These are phyloP conservation scores for Kentomonas sorsogonicus DNA, from an alignment of 208 protist genomes.

Conservation along the genomic window DNA sequence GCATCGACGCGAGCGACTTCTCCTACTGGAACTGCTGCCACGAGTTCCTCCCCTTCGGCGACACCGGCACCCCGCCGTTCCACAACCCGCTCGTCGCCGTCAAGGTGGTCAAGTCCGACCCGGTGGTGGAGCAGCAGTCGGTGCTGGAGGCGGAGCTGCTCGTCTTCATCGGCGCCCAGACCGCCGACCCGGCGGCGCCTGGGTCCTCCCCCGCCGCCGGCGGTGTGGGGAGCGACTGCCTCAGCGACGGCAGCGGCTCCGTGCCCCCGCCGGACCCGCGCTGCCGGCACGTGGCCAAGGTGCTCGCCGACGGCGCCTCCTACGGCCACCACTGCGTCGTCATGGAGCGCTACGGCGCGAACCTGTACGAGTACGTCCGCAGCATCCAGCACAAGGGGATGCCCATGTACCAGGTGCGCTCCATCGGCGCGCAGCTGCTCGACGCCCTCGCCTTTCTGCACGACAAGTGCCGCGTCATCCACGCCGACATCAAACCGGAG, in stretches of 20 bases:
- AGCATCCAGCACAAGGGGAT: slow-evolving; percentile 66
- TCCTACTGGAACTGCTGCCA: slow-evolving; percentile 82
- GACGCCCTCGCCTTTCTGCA: slow-evolving; percentile 88
- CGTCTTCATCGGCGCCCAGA: slow-evolving; percentile 71
- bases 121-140: slow-evolving; percentile 70
- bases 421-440: slow-evolving; percentile 88
- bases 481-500: slow-evolving; percentile 96
- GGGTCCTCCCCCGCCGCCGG: too few species aligned
- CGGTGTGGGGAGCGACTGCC: background rate
- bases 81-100: slow-evolving; percentile 70
- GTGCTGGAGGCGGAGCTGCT: slow-evolving; percentile 82
- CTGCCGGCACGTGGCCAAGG: slow-evolving; percentile 50
- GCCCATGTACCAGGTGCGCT: slow-evolving; percentile 82
- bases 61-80: slow-evolving; percentile 48
- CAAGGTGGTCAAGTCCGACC: slow-evolving; percentile 79
- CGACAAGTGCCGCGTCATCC: slow-evolving; percentile 89
- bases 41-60: slow-evolving; percentile 67
- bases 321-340: slow-evolving; percentile 88
- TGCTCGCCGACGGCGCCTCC: slow-evolving; percentile 68
- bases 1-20: slow-evolving; percentile 73
- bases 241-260: background rate
- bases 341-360: slow-evolving; percentile 88
- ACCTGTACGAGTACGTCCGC: slow-evolving; percentile 88
- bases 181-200: slow-evolving; percentile 10
- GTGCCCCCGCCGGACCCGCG: slow-evolving; percentile 40